Conservation (phyloP, 2,329 filamentous ascomycete species). For the Colletotrichum chrysophilum region DNA sequence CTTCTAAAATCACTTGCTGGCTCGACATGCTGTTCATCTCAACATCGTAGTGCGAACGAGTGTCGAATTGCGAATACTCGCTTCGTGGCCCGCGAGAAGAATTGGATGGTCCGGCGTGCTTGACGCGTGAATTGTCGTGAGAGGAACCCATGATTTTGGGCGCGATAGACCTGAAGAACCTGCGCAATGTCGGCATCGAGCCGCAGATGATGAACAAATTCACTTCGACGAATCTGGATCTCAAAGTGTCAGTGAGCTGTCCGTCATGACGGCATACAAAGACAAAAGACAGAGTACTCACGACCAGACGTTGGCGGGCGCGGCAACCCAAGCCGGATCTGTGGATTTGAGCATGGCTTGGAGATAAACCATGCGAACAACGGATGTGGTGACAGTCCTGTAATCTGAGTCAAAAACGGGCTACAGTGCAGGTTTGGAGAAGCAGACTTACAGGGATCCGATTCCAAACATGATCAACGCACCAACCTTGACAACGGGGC, state of each 20-base stretch:
- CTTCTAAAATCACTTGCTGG: background rate
- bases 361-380: constrained; percentile 22
- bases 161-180: constrained; percentile 37
- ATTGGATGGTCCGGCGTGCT: background rate
- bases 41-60: background rate
- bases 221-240: constrained; percentile 31
- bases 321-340: constrained; percentile 20
- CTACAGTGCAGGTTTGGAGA: background rate
- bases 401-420: background rate
- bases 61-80: background rate
- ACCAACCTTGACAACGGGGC: constrained; percentile 48
- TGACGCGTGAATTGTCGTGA: background rate
- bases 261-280: no score
- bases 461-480: constrained; percentile 48
- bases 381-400: constrained; percentile 34
- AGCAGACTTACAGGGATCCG: constrained; percentile 30
- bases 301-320: constrained; percentile 24
- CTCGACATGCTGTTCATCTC: constrained; percentile 7
- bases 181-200: constrained; percentile 40
- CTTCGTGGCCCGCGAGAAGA: background rate
- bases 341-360: constrained; percentile 19
- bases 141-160: constrained; percentile 28
- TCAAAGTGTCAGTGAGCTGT: background rate
- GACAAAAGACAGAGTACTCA: background rate
- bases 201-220: constrained; percentile 33